These are phyloP conservation scores for Trypanosoma lewisi DNA, from an alignment of 208 protist genomes.

Conservation along the genomic window DNA sequence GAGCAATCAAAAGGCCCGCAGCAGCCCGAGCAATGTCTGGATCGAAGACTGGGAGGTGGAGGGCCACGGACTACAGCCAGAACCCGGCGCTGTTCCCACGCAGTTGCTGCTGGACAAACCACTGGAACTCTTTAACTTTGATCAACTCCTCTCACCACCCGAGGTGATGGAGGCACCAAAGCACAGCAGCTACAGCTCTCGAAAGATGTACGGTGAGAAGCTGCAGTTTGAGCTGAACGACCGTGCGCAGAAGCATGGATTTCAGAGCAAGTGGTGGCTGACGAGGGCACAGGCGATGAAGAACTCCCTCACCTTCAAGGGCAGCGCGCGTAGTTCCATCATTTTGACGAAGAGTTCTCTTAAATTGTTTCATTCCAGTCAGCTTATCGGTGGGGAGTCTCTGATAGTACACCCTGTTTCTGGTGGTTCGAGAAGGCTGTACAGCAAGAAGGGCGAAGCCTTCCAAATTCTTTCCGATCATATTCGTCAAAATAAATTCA, in stretches of 20 bases:
- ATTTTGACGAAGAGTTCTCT: slow-evolving; percentile 66
- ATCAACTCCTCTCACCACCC: slow-evolving; percentile 74
- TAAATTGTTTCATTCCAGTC: slow-evolving; percentile 78
- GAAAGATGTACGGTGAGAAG: slow-evolving; percentile 74
- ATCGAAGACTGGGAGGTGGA: slow-evolving; percentile 88
- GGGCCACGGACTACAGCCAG: slow-evolving; percentile 56
- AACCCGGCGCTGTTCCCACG: slow-evolving; percentile 67
- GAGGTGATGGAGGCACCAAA: slow-evolving; percentile 85
- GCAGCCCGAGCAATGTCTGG: slow-evolving; percentile 86
- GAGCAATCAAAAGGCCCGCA: slow-evolving; percentile 84
- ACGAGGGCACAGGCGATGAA: slow-evolving; percentile 67
- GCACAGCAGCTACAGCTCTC: slow-evolving; percentile 87
- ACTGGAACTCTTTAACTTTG: slow-evolving; percentile 88
- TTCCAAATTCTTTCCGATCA: slow-evolving; percentile 59
- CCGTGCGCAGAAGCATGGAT: slow-evolving; percentile 80
- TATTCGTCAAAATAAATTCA: slow-evolving; percentile 83
- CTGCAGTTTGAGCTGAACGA: slow-evolving; percentile 90
- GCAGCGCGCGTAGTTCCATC: slow-evolving; percentile 61
- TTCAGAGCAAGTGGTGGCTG: slow-evolving; percentile 86
- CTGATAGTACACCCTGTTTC: slow-evolving; percentile 74
- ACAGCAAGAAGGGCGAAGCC: slow-evolving; percentile 63
- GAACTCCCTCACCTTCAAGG: slow-evolving; percentile 80
- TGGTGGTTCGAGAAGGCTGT: slow-evolving; percentile 72
- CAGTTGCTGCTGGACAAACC: slow-evolving; percentile 77
- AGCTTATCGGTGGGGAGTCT: slow-evolving; percentile 69